Base-by-base conservation (phyloP, 2,329 filamentous ascomycete genomes). In the Ophiocordyceps camponoti-saundersi region DNA sequence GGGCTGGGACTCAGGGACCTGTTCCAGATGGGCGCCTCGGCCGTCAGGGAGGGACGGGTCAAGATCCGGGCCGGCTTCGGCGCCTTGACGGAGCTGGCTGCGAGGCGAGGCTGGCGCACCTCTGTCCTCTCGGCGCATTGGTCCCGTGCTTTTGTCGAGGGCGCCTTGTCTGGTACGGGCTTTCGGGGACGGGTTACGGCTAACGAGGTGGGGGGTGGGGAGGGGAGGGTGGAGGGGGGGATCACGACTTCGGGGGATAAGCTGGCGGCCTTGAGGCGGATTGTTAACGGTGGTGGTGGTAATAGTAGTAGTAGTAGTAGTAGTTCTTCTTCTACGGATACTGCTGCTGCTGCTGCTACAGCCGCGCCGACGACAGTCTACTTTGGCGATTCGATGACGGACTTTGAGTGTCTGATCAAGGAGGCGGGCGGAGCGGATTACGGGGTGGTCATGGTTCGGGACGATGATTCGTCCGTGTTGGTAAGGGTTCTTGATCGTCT, bases 341-440 rank as follows among this genome's bases (percentile, higher is more conserved):
- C 23, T 26, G 8, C 23, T 26, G 8, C 23, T 26, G 8, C 23
- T 26, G 8, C 23, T 26, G 8, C 36, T n/a, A 40, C 36, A 6
- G 21, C 7, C 8, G 16, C 44, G 44, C 8, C 13, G 51, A 48
- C 1, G 32, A 47, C 52, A 47, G 56, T 73, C n/a, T 79, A 78
- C 59, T 68, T 77, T 55, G 75, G 75, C 8, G 75, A 79, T 55
- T 76, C 74, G 26, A 65, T 66, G 2, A 77, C 74, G 2, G 75
- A 79, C 55, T 57, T 78, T 48, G 67, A 70, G 54, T 78, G 74
- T 49, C 57, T 79, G 36, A 52, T 75, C 4, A 55, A 57, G 21
- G 58, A 26, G 23, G 23, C 23, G 23, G 23, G 23, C 4, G 23
- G 56, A 2, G 58, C 34, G 4, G 34, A 39, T 18, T 39, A 61